Evolutionary conservation across 2,329 filamentous ascomycete species (phyloP).

Genomic region (Penicillium sp.): DNA sequence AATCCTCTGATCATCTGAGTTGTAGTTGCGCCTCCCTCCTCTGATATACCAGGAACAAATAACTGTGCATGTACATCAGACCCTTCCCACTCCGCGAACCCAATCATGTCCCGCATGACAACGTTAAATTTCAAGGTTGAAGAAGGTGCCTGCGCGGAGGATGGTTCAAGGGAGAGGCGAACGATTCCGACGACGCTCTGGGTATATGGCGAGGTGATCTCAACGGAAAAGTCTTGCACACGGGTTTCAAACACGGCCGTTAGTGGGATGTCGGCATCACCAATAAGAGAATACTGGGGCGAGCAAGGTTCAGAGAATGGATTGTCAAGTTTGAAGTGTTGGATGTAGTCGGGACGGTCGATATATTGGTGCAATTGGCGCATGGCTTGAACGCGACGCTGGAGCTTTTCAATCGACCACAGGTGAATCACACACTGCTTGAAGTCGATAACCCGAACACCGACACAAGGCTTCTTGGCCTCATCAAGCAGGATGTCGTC

Average conservation of each 20-base stretch:
- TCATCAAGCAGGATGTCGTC: constrained; percentile 79
- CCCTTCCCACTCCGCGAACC: constrained; percentile 92
- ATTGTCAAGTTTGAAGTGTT: constrained; percentile 88
- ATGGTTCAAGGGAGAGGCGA: constrained; percentile 86
- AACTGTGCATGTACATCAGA: constrained; percentile 94
- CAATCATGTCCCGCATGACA: constrained; percentile 92
- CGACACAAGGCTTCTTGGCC: constrained; percentile 83
- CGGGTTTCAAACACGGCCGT: constrained; percentile 90
- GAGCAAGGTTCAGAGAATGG: constrained; percentile 89
- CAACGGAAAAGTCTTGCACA: constrained; percentile 89
- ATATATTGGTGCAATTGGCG: constrained; percentile 96
- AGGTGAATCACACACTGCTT: constrained; percentile 79
- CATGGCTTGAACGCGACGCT: constrained; percentile 85
- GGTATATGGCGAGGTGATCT: constrained; percentile 89
- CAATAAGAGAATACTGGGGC: constrained; percentile 87
- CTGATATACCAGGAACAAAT: constrained; percentile 88
- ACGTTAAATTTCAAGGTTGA: constrained; percentile 97
- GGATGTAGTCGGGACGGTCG: constrained; percentile 88
- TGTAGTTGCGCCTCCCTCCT: constrained; percentile 87
- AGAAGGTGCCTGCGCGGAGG: constrained; percentile 84
- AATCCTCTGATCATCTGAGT: constrained; percentile 94
- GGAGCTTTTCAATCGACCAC: constrained; percentile 92
- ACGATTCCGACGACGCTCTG: constrained; percentile 87
- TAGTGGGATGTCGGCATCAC: constrained; percentile 88
- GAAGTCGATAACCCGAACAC: constrained; percentile 86